A percentile compares a stretch with the other conserved stretches of the same genome.
phyloP scores from a whole-genome alignment of 2,329 filamentous ascomycete species.

The Pseudopithomyces maydicus region DNA sequence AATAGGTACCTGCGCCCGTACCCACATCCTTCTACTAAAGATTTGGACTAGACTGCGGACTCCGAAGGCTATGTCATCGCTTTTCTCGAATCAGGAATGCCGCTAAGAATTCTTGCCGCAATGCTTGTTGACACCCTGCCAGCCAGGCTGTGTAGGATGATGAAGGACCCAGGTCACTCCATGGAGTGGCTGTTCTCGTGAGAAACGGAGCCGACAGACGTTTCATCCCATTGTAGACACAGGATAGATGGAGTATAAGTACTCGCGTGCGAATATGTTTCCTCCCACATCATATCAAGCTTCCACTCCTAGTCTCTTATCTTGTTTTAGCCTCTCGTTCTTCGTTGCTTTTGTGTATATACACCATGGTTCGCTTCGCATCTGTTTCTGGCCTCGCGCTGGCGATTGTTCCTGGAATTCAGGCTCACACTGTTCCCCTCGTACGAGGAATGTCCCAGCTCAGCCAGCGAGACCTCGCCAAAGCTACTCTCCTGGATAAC shows the following conservation, averaged over 20 bases:
- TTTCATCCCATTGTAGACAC: too few relatives aligned
- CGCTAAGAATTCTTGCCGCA: background rate
- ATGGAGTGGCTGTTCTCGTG: too few relatives aligned
- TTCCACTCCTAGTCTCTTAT: background rate
- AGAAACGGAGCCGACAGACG: too few relatives aligned
- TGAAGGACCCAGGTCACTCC: too few relatives aligned
- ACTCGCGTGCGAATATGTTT: background rate
- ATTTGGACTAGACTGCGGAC: background rate
- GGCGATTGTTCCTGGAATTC: conserved; percentile 1
- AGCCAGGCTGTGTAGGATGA: too few relatives aligned
- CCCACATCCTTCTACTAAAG: background rate
- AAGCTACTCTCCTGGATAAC: conserved; percentile 1
- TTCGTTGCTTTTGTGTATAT: background rate
- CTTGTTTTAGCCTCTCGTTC: background rate
- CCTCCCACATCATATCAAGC: background rate
- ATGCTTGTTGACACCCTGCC: background rate
- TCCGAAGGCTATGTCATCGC: background rate
- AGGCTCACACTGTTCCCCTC: conserved; percentile 3
- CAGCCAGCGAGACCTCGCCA: conserved; percentile 1
- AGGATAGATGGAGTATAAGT: background rate
- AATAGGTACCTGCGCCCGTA: background rate
- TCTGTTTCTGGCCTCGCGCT: conserved; percentile 5
- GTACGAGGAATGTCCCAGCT: conserved; percentile 1
- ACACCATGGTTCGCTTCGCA: conserved; percentile 2
- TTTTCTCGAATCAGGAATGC: background rate